Evolutionary conservation across 176 grass and related monocot genomes (phyloP).

Genomic region (Cocos nucifera): DNA sequence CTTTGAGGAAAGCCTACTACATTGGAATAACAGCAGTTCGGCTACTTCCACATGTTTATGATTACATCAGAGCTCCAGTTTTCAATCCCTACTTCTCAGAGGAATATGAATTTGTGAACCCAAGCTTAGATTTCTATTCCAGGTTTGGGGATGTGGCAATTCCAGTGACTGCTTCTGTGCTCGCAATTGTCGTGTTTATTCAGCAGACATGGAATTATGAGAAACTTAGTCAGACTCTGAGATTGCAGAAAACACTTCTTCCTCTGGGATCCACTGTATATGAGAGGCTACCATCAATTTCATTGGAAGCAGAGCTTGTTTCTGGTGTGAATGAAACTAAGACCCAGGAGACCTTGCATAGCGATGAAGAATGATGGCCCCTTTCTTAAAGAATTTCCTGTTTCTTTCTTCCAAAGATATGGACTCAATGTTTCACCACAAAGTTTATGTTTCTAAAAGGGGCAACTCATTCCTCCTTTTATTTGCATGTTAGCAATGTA

Average conservation of each 20-base stretch:
- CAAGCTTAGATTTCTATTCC: constrained; percentile 84
- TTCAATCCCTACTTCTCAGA: constrained; percentile 85
- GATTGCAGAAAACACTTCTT: constrained; percentile 73
- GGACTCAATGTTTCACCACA: too few species aligned
- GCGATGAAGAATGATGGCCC: constrained; percentile 1
- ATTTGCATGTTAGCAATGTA: too few species aligned
- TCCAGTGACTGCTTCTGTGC: constrained; percentile 42
- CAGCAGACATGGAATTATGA: constrained; percentile 90
- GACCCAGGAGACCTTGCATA: constrained; percentile 5
- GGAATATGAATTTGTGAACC: constrained; percentile 88
- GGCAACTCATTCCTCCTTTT: too few species aligned
- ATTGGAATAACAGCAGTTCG: constrained; percentile 59
- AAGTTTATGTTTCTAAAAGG: too few species aligned
- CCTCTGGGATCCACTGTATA: constrained; percentile 76
- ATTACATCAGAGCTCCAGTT: constrained; percentile 61
- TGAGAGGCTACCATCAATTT: constrained; percentile 79
- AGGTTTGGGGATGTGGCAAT: constrained; percentile 74
- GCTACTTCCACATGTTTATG: constrained; percentile 75
- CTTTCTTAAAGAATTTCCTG: too few species aligned
- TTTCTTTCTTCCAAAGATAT: too few species aligned
- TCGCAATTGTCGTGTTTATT: constrained; percentile 47
- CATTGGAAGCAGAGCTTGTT: constrained; percentile 83
- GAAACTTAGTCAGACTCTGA: constrained; percentile 61
- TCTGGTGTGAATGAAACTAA: constrained; percentile 26
- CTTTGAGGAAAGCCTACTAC: constrained; percentile 72